Evolutionary conservation across 805 yeast species (phyloP).

Genomic region (Blastobotrys chiropterorum): DNA sequence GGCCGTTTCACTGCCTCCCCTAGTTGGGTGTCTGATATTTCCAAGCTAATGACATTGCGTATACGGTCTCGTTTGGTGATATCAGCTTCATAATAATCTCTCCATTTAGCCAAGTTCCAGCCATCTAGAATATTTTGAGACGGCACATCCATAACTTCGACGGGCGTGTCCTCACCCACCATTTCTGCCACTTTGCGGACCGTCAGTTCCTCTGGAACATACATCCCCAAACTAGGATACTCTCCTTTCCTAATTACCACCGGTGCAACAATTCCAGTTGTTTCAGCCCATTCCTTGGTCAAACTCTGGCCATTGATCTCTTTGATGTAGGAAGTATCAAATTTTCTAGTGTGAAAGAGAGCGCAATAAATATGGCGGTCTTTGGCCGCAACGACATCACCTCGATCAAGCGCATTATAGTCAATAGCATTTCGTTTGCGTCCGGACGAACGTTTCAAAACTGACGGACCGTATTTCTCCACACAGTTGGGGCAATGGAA

Average conservation of each 20-base stretch:
- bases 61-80: slow-evolving; percentile 52
- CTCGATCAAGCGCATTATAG: slow-evolving; percentile 73
- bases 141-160: slow-evolving; percentile 86
- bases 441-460: slow-evolving; percentile 45
- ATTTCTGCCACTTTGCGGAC: slow-evolving; percentile 50
- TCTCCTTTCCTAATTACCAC: slow-evolving; percentile 36
- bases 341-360: slow-evolving; percentile 11
- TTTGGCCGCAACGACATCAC: slow-evolving; percentile 45
- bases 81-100: slow-evolving; percentile 53
- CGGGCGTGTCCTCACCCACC: slow-evolving; percentile 55
- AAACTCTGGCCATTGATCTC: slow-evolving; percentile 32
- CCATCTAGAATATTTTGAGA: slow-evolving; percentile 56
- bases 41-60: slow-evolving; percentile 76
- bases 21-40: slow-evolving; percentile 54
- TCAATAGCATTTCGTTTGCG: slow-evolving; percentile 57
- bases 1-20: slow-evolving; percentile 57
- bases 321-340: slow-evolving; percentile 28
- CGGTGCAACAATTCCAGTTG: slow-evolving; percentile 38
- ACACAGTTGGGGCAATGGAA: slow-evolving; percentile 54
- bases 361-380: slow-evolving; percentile 41
- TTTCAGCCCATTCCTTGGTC: slow-evolving; percentile 33
- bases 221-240: slow-evolving; percentile 38
- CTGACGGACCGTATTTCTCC: slow-evolving; percentile 42
- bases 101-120: slow-evolving; percentile 72
- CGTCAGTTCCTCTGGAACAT: slow-evolving; percentile 50